phyloP scores from a whole-genome alignment of 345 rosid species.

The Dipteronia dyeriana region DNA sequence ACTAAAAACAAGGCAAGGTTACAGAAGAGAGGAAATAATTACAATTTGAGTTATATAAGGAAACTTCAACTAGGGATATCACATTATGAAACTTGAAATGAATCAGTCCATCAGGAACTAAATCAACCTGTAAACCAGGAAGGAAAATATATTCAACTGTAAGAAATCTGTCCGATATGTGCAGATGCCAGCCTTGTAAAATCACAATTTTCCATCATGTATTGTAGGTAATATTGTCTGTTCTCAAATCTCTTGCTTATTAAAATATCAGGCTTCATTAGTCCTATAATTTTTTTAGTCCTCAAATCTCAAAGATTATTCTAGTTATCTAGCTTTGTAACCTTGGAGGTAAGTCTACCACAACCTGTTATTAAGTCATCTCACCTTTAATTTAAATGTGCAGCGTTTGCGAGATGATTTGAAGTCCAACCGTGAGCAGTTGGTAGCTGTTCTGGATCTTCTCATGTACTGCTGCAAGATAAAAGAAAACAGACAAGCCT shows the following conservation, averaged over 20 bases:
- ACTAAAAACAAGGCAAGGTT: too few species aligned
- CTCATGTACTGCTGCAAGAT: slow-evolving; percentile 98
- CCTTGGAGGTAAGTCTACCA: background rate
- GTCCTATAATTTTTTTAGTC: background rate
- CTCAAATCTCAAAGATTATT: background rate
- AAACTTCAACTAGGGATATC: too few species aligned
- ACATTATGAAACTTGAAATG: too few species aligned
- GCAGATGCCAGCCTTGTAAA: too few species aligned
- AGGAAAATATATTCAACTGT: too few species aligned
- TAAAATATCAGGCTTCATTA: background rate
- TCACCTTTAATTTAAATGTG: slow-evolving; percentile 24
- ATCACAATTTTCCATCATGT: too few species aligned
- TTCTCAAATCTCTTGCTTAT: background rate
- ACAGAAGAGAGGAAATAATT: too few species aligned
- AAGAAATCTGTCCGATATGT: too few species aligned
- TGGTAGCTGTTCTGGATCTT: slow-evolving; percentile 92
- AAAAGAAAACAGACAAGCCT: slow-evolving; percentile 84
- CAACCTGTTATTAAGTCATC: background rate
- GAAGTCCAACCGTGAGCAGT: slow-evolving; percentile 90
- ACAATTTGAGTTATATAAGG: too few species aligned
- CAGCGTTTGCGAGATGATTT: slow-evolving; percentile 86
- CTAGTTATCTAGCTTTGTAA: background rate
- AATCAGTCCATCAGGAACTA: too few species aligned
- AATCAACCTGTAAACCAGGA: too few species aligned
- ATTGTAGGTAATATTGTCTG: background rate